These are phyloP conservation scores for Auricularia heimuer DNA, from an alignment of 768 basidiomycete genomes.

Conservation along the genomic window DNA sequence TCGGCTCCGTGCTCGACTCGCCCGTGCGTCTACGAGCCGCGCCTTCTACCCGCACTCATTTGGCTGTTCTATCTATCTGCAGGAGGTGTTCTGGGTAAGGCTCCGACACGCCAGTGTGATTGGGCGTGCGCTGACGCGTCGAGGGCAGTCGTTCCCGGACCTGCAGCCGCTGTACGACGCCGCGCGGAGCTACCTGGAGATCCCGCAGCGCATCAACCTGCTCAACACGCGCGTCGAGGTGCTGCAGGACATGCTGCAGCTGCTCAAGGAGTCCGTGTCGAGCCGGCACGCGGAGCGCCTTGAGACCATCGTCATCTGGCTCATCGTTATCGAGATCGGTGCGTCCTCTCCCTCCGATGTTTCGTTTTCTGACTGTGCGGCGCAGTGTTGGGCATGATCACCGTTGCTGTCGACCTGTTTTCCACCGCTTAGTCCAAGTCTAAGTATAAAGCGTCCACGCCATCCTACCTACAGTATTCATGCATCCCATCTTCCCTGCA, in stretches of 20 bases:
- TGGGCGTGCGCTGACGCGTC: neutral
- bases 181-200: constrained; percentile 87
- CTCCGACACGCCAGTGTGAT: neutral
- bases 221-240: constrained; percentile 73
- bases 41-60: constrained; percentile 7
- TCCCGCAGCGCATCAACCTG: constrained; percentile 86
- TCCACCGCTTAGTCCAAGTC: neutral
- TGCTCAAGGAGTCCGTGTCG: constrained; percentile 90
- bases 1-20: constrained; percentile 93
- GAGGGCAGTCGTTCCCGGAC: constrained; percentile 75
- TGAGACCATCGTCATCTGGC: constrained; percentile 84
- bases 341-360: constrained; percentile 13
- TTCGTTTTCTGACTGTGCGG: neutral
- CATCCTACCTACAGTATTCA: too few relatives aligned
- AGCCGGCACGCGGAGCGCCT: constrained; percentile 83
- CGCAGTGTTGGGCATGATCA: constrained; percentile 78
- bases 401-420: constrained; percentile 74
- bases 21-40: constrained; percentile 46
- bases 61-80: neutral
- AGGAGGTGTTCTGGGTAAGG: constrained; percentile 81
- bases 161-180: constrained; percentile 92
- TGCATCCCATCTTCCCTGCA: too few relatives aligned
- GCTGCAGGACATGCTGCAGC: constrained; percentile 91
- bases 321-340: constrained; percentile 87
- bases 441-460: too few relatives aligned